These are phyloP conservation scores for Ogataea pini DNA, from an alignment of 805 yeast species.

Conservation along the genomic window DNA sequence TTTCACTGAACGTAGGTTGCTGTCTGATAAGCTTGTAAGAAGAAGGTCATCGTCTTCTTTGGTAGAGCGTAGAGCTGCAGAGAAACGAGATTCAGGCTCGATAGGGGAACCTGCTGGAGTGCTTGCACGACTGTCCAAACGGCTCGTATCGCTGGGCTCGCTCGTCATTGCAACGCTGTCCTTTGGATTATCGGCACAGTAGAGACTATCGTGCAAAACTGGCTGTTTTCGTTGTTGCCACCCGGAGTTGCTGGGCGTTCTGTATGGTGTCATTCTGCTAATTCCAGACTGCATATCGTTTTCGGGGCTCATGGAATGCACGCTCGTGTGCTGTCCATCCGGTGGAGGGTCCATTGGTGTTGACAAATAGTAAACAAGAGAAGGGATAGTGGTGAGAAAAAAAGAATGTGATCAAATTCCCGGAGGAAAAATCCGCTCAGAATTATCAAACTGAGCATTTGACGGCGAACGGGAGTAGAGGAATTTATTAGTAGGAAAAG, in stretches of 20 bases:
- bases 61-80: conserved; percentile 4
- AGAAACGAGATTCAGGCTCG: background rate
- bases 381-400: background rate
- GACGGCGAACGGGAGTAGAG: background rate
- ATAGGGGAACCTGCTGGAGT: background rate
- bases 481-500: too few relatives aligned
- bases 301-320: background rate
- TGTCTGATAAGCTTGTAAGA: conserved; percentile 29
- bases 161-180: conserved; percentile 19
- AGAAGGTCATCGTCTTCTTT: conserved; percentile 20
- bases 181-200: conserved; percentile 28
- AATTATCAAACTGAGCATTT: background rate
- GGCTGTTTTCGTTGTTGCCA: conserved; percentile 31
- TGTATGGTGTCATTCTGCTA: background rate
- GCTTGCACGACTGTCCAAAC: background rate
- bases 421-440: background rate
- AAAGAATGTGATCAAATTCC: background rate
- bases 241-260: conserved; percentile 17
- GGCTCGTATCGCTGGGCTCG: background rate
- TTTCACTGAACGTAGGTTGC: conserved; percentile 53
- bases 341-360: background rate
- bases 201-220: conserved; percentile 30
- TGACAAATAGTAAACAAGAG: background rate
- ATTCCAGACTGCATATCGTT: background rate
- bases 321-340: background rate